Conservation (phyloP, 176 grass and related monocot species). For the bread wheat (Triticum aestivum) region DNA sequence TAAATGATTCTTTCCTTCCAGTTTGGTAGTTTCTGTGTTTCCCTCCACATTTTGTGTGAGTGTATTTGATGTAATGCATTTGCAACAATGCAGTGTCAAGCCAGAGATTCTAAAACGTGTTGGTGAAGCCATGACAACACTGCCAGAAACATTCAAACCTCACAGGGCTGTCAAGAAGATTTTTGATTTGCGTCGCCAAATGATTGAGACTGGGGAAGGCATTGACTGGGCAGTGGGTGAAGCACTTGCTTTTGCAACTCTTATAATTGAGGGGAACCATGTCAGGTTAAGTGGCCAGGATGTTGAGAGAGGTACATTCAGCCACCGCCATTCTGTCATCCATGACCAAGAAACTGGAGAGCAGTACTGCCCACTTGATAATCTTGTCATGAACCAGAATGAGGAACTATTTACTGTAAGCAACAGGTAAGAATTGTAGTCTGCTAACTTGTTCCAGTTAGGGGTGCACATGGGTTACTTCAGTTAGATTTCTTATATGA, state of each 20-base stretch:
- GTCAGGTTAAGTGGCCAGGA: slow-evolving; percentile 98
- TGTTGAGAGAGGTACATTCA: slow-evolving; percentile 99
- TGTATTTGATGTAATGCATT: slow-evolving; percentile 15
- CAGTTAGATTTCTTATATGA: neutral
- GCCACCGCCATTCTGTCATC: slow-evolving; percentile 87
- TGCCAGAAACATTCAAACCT: slow-evolving; percentile 95
- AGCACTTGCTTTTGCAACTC: slow-evolving; percentile 94
- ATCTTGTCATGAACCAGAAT: slow-evolving; percentile 75
- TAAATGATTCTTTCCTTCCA: slow-evolving; percentile 35
- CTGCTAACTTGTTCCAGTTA: neutral
- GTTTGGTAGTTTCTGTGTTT: neutral
- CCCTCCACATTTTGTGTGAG: neutral
- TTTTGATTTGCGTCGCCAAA: slow-evolving; percentile 69
- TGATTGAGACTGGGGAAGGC: slow-evolving; percentile 92
- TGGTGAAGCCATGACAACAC: slow-evolving; percentile 83
- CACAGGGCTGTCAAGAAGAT: slow-evolving; percentile 98
- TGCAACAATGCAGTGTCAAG: slow-evolving; percentile 67
- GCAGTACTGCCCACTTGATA: slow-evolving; percentile 67
- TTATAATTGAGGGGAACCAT: slow-evolving; percentile 94
- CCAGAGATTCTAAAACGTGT: slow-evolving; percentile 97
- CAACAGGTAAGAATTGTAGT: slow-evolving; percentile 62
- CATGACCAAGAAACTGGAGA: slow-evolving; percentile 91
- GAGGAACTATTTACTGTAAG: slow-evolving; percentile 89
- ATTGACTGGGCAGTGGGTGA: slow-evolving; percentile 97
- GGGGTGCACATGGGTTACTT: neutral